These are phyloP conservation scores for Haberlea rhodopensis DNA, from an alignment of 257 asterid species.

Conservation along the genomic window DNA sequence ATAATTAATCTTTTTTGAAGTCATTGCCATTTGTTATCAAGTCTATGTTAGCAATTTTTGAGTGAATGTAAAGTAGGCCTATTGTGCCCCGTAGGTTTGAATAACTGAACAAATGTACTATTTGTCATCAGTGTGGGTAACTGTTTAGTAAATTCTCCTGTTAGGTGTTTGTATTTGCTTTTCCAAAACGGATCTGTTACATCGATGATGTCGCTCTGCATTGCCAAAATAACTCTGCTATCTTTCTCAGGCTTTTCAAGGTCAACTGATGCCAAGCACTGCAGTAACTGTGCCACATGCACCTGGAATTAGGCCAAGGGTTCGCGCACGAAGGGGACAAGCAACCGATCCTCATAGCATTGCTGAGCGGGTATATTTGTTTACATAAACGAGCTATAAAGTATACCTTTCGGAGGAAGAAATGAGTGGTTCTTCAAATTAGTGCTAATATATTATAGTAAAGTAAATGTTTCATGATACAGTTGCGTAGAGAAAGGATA, in stretches of 20 bases:
- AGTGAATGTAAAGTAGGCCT: too few relatives aligned
- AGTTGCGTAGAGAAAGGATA: too few relatives aligned
- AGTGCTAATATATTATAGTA: constrained; percentile 7
- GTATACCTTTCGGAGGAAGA: constrained; percentile 15
- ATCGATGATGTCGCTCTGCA: constrained; percentile 5
- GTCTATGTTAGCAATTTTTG: too few relatives aligned
- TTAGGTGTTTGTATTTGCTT: constrained; percentile 3
- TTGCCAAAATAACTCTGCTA: constrained; percentile 4
- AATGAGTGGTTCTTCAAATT: neutral
- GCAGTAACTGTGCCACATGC: constrained; percentile 63
- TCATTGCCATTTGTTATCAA: neutral
- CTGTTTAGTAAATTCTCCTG: neutral
- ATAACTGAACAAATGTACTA: neutral
- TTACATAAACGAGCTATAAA: constrained; percentile 1
- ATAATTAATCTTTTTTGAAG: neutral
- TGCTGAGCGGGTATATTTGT: constrained; percentile 75
- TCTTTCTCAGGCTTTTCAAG: constrained; percentile 62
- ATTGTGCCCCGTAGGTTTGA: neutral
- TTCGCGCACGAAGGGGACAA: constrained; percentile 83
- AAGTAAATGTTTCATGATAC: constrained; percentile 24
- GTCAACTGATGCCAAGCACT: constrained; percentile 60
- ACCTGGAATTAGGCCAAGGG: constrained; percentile 74
- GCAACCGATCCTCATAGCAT: constrained; percentile 94
- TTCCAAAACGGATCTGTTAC: constrained; percentile 14
- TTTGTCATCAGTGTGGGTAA: neutral